These are phyloP conservation scores for Chaetomiaceae sp. DNA, from an alignment of 2,329 filamentous ascomycete species.

Conservation along the genomic window DNA sequence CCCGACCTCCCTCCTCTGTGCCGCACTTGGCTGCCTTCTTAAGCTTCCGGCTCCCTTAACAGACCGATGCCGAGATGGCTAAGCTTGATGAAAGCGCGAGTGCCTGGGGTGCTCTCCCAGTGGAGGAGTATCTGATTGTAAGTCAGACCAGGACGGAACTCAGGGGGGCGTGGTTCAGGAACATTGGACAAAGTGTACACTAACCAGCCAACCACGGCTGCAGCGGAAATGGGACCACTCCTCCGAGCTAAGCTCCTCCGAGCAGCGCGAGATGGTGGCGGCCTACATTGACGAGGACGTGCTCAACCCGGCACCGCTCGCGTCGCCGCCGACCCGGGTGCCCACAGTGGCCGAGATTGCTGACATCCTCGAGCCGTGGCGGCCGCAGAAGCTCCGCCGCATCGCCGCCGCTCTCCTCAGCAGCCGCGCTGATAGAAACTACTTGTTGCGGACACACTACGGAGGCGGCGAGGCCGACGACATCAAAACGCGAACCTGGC, in stretches of 20 bases:
- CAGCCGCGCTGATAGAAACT: not conserved
- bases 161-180: too few relatives aligned
- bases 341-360: not conserved
- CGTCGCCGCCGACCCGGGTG: too few relatives aligned
- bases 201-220: not conserved
- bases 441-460: not conserved
- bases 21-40: too few relatives aligned
- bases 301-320: not conserved
- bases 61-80: too few relatives aligned
- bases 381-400: not conserved
- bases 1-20: too few relatives aligned
- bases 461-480: not conserved
- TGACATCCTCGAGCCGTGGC: not conserved
- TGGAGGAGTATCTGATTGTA: not conserved
- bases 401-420: not conserved
- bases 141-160: not conserved
- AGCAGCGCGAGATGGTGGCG: not conserved
- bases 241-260: not conserved
- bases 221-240: not conserved
- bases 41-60: too few relatives aligned
- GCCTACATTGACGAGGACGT: not conserved
- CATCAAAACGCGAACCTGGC: not conserved
- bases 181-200: too few relatives aligned
- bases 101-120: not conserved
- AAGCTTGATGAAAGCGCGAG: too few relatives aligned